Percentiles rank a stretch among this genome's conserved stretches.
These are phyloP conservation scores for Candida broadrunensis DNA, from an alignment of 805 yeast genomes.

Conservation along the genomic window DNA sequence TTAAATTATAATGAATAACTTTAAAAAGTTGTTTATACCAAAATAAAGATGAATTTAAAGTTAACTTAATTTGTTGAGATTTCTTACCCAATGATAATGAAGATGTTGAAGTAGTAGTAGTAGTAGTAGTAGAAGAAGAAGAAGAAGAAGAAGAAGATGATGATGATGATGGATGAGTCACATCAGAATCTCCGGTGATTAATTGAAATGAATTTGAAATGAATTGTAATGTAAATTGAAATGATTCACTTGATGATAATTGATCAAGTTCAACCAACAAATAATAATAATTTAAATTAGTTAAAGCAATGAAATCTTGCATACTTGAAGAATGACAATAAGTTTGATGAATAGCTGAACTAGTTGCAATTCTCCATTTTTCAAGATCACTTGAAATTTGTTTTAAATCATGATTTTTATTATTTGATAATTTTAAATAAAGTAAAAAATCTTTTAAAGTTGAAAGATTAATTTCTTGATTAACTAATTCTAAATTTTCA, in stretches of 20 bases:
- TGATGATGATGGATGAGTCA: not conserved
- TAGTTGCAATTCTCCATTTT: conserved; percentile 32
- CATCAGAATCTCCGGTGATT: conserved; percentile 19
- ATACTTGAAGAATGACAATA: conserved; percentile 24
- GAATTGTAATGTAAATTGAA: conserved; percentile 41
- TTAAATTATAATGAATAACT: conserved; percentile 28
- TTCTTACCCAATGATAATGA: conserved; percentile 7
- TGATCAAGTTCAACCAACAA: conserved; percentile 40
- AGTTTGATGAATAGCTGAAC: conserved; percentile 23
- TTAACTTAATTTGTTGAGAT: conserved; percentile 4
- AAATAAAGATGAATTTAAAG: conserved; percentile 13
- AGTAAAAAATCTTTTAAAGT: conserved; percentile 23
- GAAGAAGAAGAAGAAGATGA: too few relatives aligned
- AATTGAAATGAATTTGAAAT: conserved; percentile 38
- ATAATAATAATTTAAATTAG: conserved; percentile 38
- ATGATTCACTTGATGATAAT: conserved; percentile 32
- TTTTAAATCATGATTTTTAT: conserved; percentile 6
- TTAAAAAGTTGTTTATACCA: conserved; percentile 37
- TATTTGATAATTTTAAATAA: conserved; percentile 4
- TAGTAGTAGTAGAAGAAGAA: conserved; percentile 4
- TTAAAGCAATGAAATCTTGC: conserved; percentile 30
- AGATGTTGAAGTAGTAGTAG: too few relatives aligned
- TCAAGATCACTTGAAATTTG: conserved; percentile 30
- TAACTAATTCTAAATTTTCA: conserved; percentile 18
- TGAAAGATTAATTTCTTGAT: conserved; percentile 18